Conservation (phyloP, 192 early-diverging fungal species). For the Coemansia sp. region DNA sequence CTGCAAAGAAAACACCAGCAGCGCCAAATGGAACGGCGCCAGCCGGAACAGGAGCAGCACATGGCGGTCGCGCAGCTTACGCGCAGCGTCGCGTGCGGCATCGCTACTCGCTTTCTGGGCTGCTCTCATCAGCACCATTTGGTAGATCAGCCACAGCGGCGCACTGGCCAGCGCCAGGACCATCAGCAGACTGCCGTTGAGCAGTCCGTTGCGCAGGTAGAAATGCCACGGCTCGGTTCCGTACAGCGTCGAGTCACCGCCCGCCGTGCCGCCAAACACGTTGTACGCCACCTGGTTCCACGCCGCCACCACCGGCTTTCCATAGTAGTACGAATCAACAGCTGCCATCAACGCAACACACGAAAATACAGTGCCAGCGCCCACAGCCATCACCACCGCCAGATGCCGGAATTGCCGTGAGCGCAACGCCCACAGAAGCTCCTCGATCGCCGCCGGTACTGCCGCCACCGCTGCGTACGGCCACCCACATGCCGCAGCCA, state of each 20-base stretch:
- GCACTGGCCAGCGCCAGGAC: slow-evolving; percentile 67
- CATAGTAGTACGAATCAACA: slow-evolving; percentile 82
- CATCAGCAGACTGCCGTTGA: slow-evolving; percentile 90
- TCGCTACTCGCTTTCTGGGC: not conserved
- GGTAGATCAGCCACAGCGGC: slow-evolving; percentile 50
- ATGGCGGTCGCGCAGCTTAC: slow-evolving; percentile 9
- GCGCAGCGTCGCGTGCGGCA: not conserved
- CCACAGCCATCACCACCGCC: slow-evolving; percentile 27
- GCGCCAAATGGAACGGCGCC: slow-evolving; percentile 72
- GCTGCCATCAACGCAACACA: slow-evolving; percentile 56
- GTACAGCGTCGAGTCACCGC: slow-evolving; percentile 72
- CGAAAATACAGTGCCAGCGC: slow-evolving; percentile 20
- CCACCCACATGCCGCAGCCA: slow-evolving; percentile 78
- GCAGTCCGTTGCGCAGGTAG: slow-evolving; percentile 84
- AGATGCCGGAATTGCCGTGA: not conserved
- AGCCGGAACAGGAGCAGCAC: slow-evolving; percentile 60
- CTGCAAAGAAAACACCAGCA: slow-evolving; percentile 78
- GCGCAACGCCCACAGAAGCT: not conserved
- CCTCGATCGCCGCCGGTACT: slow-evolving; percentile 63
- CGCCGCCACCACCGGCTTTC: slow-evolving; percentile 67
- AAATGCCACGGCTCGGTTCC: slow-evolving; percentile 93
- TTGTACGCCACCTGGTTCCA: slow-evolving; percentile 93
- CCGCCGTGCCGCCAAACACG: slow-evolving; percentile 66
- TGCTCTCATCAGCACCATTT: not conserved
- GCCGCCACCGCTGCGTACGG: slow-evolving; percentile 81